These are phyloP conservation scores for Crithidia expoeki DNA, from an alignment of 208 protist species.

Conservation along the genomic window DNA sequence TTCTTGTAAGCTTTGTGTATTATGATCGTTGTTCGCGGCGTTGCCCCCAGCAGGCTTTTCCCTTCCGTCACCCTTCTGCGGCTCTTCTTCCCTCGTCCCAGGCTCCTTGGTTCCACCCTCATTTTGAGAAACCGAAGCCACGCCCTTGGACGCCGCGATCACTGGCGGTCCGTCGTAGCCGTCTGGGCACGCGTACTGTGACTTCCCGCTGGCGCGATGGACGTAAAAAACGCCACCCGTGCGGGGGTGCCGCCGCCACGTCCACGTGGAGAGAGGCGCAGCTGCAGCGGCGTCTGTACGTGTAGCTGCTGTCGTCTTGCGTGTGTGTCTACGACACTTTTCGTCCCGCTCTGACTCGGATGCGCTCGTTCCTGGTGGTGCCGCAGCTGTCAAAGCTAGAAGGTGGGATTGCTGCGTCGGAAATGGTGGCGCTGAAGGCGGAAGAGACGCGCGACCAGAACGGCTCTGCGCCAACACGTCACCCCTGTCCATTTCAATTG, in stretches of 20 bases:
- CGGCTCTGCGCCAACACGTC: not conserved
- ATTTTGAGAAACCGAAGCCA: not conserved
- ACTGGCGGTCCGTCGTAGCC: conserved; percentile 53
- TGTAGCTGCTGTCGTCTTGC: not conserved
- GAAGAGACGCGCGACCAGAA: not conserved
- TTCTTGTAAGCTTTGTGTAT: not conserved
- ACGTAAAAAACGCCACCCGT: conserved; percentile 60
- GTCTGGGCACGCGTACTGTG: conserved; percentile 55
- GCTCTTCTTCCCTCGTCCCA: not conserved
- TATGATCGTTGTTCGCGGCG: too few species aligned
- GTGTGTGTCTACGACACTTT: not conserved
- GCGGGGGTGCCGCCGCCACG: conserved; percentile 45
- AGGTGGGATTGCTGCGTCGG: too few species aligned
- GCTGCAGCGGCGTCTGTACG: not conserved
- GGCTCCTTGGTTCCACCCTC: not conserved
- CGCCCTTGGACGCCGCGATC: not conserved
- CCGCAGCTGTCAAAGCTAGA: not conserved
- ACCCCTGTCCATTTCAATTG: not conserved
- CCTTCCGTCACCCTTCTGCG: too few species aligned
- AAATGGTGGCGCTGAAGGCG: not conserved
- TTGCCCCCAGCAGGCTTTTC: too few species aligned
- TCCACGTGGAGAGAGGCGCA: conserved; percentile 36
- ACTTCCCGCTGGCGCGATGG: conserved; percentile 36
- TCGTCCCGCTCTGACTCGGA: not conserved
- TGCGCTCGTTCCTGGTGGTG: not conserved